phyloP scores from a whole-genome alignment of 352 stramenopile genomes.

The Globisporangium irregulare region DNA sequence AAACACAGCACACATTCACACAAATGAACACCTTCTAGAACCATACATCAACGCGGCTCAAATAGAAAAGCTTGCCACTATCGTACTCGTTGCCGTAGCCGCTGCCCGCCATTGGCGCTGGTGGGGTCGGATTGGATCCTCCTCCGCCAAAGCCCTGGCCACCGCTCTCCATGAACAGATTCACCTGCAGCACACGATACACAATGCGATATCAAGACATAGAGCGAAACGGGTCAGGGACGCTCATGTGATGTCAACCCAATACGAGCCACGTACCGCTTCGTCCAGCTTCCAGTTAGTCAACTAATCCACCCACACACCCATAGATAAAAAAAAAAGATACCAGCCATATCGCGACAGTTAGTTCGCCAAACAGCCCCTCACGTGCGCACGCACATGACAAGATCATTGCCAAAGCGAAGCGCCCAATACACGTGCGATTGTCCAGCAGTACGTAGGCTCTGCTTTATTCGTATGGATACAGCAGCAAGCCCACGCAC shows the following conservation, averaged over 20 bases:
- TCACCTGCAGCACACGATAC: conserved; percentile 30
- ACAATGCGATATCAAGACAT: background rate
- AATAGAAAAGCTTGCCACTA: background rate
- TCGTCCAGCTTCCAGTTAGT: conserved; percentile 77
- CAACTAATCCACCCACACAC: conserved; percentile 27
- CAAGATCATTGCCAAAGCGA: background rate
- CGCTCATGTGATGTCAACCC: background rate
- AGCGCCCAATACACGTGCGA: background rate
- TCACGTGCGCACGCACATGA: background rate
- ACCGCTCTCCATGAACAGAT: conserved; percentile 84
- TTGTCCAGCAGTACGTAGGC: background rate
- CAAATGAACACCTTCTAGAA: conserved; percentile 1
- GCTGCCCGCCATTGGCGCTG: conserved; percentile 31
- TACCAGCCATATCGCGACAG: conserved; percentile 7
- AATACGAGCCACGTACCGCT: conserved; percentile 37
- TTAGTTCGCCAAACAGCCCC: background rate
- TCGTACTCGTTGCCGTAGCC: conserved; percentile 37
- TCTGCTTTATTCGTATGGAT: background rate
- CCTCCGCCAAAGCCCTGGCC: conserved; percentile 27
- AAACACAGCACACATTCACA: background rate
- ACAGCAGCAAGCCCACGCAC: conserved; percentile 19
- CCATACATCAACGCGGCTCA: background rate
- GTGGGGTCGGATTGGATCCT: conserved; percentile 14
- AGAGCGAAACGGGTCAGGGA: background rate
- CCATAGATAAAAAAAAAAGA: background rate